Conservation (phyloP, 2,329 filamentous ascomycete genomes). For the Fusarium brevicatenulatum region DNA sequence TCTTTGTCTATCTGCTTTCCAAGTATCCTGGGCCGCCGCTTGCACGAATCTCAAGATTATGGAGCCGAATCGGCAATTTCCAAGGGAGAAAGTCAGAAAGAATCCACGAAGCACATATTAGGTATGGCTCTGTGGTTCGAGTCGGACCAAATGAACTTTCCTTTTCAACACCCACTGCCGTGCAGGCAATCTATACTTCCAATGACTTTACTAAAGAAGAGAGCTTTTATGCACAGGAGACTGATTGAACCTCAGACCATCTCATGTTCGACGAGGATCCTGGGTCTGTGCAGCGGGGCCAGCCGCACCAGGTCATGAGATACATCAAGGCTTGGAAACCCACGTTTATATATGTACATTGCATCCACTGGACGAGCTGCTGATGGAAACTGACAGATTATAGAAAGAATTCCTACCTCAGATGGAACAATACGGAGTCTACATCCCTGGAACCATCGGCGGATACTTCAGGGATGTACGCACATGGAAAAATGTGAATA, state of each 20-base stretch:
- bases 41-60: not conserved
- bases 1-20: not conserved
- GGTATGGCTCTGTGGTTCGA: not conserved
- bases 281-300: not conserved
- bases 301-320: not conserved
- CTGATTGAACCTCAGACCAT: not conserved
- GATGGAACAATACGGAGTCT: not conserved
- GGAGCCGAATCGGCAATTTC: not conserved
- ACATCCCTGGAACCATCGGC: not conserved
- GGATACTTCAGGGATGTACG: not conserved
- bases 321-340: not conserved
- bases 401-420: not conserved
- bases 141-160: not conserved
- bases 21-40: not conserved
- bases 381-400: not conserved
- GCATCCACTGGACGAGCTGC: not conserved
- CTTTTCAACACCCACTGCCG: not conserved
- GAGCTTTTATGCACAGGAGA: not conserved
- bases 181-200: not conserved
- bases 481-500: not conserved
- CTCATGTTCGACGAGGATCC: not conserved
- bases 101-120: not conserved
- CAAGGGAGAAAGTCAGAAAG: not conserved
- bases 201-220: not conserved
- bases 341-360: not conserved